Evolutionary conservation across 2,329 filamentous ascomycete species (phyloP), one percentile per base, ranked within the genome.

Genomic region (Amylocarpus encephaloides): DNA sequence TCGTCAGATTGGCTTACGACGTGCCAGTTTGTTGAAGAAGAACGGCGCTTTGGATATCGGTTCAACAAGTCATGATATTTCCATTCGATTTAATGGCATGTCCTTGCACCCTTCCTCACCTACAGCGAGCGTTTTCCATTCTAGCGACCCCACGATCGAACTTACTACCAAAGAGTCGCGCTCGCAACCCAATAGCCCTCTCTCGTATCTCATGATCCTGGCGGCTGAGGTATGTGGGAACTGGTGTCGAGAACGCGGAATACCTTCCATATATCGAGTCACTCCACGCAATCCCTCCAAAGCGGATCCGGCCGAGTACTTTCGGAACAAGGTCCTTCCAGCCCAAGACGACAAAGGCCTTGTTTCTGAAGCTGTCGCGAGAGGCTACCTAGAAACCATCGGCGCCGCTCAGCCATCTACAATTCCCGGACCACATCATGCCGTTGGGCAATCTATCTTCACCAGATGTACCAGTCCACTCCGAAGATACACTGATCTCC

Each of bases 381-480:
- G 38, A 15, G 45, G 59, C 43, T 68, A 67, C 51, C 48, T 65
- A 43, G 46, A 50, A 32, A 66, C 77, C 18, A 53, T 74, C 36
- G 82, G 82, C 16, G 66, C 70, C 16, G 71, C 77, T 46, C 72
- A 77, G 52, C 64, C 82, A 11, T 74, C 76, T 7, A 70, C 75
- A n/a, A 66, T 64, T 2, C 74, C 81, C 0, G 75, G 73, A 7
- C 75, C 75, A 5, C 76, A 83, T 65, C 73, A 78, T 53, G 70
- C 75, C 40, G 71, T 85, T 51, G 83, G 82, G 15, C 62, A 77
- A 1, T 72, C 79, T 48, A 76, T 78, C 68, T 84, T 85, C 64
- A 70, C 77, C 51, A 84, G 82, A 57, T 76, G 76, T 35, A 86
- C 83, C 6, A 83, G 78, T 44, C 83, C 83, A 15, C 71, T 86